phyloP scores from a whole-genome alignment of 176 grass and related monocot species.

The Secale cereale region DNA sequence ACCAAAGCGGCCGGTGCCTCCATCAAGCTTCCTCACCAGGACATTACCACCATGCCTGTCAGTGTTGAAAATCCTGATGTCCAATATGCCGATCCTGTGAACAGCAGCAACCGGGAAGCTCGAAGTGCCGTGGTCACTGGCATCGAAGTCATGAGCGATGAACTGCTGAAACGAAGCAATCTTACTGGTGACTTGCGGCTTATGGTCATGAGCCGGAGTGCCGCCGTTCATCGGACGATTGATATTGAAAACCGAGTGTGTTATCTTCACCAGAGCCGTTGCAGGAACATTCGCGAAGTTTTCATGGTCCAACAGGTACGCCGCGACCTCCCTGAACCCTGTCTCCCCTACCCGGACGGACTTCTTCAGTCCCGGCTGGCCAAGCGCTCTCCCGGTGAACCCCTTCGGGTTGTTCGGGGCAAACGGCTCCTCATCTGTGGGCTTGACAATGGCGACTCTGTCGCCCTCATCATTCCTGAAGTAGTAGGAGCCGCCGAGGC shows the following conservation, averaged over 20 bases:
- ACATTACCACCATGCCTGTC: constrained; percentile 81
- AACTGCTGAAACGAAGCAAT: constrained; percentile 91
- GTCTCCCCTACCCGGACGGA: constrained; percentile 86
- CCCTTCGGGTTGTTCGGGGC: constrained; percentile 82
- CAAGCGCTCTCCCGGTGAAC: constrained; percentile 67
- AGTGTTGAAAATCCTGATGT: constrained; percentile 86
- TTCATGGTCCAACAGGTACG: constrained; percentile 80
- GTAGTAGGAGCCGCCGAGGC: constrained; percentile 83
- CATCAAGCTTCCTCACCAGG: constrained; percentile 60
- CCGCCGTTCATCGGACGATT: constrained; percentile 41
- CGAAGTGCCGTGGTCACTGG: constrained; percentile 71
- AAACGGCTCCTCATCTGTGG: constrained; percentile 79
- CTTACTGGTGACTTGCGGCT: constrained; percentile 51
- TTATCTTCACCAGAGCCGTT: constrained; percentile 76
- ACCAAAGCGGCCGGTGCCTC: constrained; percentile 53
- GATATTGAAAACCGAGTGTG: constrained; percentile 68
- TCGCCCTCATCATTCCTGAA: constrained; percentile 57
- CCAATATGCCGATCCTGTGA: constrained; percentile 77
- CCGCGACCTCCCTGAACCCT: constrained; percentile 84
- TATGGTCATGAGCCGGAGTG: constrained; percentile 37
- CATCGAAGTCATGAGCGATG: constrained; percentile 68
- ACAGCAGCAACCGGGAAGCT: constrained; percentile 72
- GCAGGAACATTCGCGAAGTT: constrained; percentile 81
- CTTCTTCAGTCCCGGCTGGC: constrained; percentile 72
- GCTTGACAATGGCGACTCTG: constrained; percentile 80